Conservation (phyloP, 2,329 filamentous ascomycete species). For the Fusarium stilboides region DNA sequence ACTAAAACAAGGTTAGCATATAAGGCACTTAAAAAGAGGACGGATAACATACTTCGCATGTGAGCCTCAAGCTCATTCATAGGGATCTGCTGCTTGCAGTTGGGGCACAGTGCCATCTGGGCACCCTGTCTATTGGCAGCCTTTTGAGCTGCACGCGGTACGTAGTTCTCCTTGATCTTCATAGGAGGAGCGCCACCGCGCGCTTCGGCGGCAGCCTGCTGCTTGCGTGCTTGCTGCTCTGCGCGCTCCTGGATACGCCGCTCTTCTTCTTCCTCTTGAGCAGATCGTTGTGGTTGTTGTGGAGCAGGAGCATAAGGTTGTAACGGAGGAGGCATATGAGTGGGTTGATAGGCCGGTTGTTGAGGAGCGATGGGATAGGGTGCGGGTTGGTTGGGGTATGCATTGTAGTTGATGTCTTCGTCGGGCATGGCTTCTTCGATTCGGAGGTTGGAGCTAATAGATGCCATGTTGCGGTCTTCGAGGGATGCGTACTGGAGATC, state of each 20-base stretch:
- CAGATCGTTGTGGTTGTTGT: slow-evolving; percentile 54
- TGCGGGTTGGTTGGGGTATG: slow-evolving; percentile 56
- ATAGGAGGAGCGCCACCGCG: slow-evolving; percentile 78
- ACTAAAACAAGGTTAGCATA: slow-evolving; percentile 69
- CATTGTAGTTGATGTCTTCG: slow-evolving; percentile 73
- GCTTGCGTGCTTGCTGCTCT: slow-evolving; percentile 74
- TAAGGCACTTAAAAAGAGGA: neutral
- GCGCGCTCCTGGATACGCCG: slow-evolving; percentile 75
- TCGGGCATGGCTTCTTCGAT: slow-evolving; percentile 97
- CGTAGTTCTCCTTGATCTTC: slow-evolving; percentile 95
- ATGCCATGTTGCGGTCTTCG: slow-evolving; percentile 94
- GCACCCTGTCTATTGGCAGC: slow-evolving; percentile 75
- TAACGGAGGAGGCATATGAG: slow-evolving; percentile 58
- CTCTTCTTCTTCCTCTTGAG: slow-evolving; percentile 74
- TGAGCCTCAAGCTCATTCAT: slow-evolving; percentile 91
- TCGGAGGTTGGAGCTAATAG: slow-evolving; percentile 83
- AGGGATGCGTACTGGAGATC: slow-evolving; percentile 95
- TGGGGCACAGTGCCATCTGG: slow-evolving; percentile 86
- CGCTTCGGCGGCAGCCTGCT: slow-evolving; percentile 84
- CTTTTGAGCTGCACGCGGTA: slow-evolving; percentile 84
- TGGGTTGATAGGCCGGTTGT: slow-evolving; percentile 54
- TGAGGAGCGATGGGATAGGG: slow-evolving; percentile 61
- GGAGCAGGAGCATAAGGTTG: slow-evolving; percentile 48
- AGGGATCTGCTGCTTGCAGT: slow-evolving; percentile 92
- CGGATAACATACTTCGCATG: slow-evolving; percentile 78